These are phyloP conservation scores for Fusarium sp. DNA, from an alignment of 2,329 filamentous ascomycete species.

Conservation along the genomic window DNA sequence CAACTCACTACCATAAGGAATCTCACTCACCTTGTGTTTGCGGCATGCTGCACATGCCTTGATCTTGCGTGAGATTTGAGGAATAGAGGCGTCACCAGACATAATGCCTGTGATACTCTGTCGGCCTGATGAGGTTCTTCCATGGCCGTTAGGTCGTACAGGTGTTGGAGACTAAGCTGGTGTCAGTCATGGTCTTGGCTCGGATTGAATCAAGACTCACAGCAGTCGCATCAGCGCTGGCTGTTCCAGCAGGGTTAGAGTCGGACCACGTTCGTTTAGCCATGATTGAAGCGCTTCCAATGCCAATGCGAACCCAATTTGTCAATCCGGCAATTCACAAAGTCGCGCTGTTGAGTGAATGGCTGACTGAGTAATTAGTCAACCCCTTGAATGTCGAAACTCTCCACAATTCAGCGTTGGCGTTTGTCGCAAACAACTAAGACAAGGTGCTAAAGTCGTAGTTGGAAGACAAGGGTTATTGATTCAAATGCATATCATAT, in stretches of 20 bases:
- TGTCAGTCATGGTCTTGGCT: constrained; percentile 17
- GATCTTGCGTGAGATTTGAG: constrained; percentile 56
- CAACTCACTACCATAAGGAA: fast-evolving
- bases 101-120: constrained; percentile 34
- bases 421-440: neutral
- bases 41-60: constrained; percentile 57
- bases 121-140: constrained; percentile 32
- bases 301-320: neutral
- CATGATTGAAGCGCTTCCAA: constrained; percentile 13
- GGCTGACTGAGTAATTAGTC: constrained; percentile 3
- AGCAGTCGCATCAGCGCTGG: constrained; percentile 13
- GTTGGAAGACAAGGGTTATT: neutral
- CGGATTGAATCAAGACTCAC: constrained; percentile 12
- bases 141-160: constrained; percentile 35
- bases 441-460: neutral
- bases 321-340: neutral
- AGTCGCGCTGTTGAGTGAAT: constrained; percentile 10
- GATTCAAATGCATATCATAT: neutral
- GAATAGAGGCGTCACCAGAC: constrained; percentile 39
- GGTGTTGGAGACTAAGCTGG: constrained; percentile 23
- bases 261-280: constrained; percentile 47
- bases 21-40: constrained; percentile 55
- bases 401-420: neutral
- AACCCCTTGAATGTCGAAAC: neutral
- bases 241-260: constrained; percentile 34